Base-by-base conservation (phyloP, 192 early-diverging fungal genomes). In the Coemansia sp. region DNA sequence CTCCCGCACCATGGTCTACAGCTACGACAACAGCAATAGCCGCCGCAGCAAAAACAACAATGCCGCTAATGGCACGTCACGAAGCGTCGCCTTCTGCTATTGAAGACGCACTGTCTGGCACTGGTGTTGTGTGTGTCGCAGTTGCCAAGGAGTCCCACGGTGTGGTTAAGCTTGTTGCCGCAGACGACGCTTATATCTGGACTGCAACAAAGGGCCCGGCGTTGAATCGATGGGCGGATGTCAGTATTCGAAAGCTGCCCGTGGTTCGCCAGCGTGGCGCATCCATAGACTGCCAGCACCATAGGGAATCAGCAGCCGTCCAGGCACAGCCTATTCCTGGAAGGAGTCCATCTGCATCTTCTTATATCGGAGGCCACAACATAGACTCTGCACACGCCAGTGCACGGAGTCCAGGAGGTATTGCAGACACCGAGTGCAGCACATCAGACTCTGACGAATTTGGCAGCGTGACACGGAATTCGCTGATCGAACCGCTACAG, bases 101-200 rank as follows among this genome's bases (percentile, higher is more conserved):
- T 1, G 77, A 71, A 11, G 76, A 84, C 54, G 18, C 62, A 15
- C 52, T 47, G 45, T 32, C 56, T 3, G 61, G 53, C 12, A 16
- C 61, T 6, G 67, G 56, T 23, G 72, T 77, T 89, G 53, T 73
- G 21, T 84, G 95, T 68, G 88, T 97, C 38, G 94, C 91, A 4
- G 83, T 99, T 23, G 96, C 93, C 61, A 92, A 91, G 70, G 95
- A 97, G 76, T 64, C 87, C 4, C 81, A 88, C 6, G 92, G 94
- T 7, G 89, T 99, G 12, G 84, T 89, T n/a, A 93, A 91, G 80
- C 88, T 92, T 69, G 92, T 92, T 18, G 94, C 93, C 2, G 84
- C 92, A 16, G 89, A 96, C 41, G 91, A 97, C 75, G 80, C 87
- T 60, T 95, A 89, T 67, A 84, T 97, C 12, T 97, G 94, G 95